Evolutionary conservation across 140 eudicot species (phyloP).

Genomic region (Senecio squalidus): DNA sequence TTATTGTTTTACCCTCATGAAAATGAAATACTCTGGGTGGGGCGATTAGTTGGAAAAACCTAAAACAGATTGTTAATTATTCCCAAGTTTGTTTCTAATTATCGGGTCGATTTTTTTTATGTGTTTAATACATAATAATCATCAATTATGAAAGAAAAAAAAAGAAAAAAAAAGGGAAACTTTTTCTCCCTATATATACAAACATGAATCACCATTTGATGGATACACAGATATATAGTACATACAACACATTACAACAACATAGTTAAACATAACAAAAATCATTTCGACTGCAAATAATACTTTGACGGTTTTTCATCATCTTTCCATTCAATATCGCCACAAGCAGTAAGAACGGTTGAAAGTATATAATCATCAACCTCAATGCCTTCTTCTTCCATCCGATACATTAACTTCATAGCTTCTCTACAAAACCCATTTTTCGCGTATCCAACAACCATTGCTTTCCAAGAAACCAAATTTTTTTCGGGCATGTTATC

Average conservation of each 20-base stretch:
- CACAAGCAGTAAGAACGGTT: conserved; percentile 77
- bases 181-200: conserved; percentile 14
- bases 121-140: no score
- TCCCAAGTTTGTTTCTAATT: no score
- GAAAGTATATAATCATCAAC: conserved; percentile 72
- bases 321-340: conserved; percentile 47
- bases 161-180: no score
- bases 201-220: not conserved
- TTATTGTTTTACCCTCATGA: no score
- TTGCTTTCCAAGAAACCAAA: conserved; percentile 74
- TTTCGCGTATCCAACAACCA: conserved; percentile 80
- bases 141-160: no score
- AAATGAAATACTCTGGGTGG: no score
- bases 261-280: not conserved
- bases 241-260: not conserved
- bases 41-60: no score
- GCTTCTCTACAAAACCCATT: conserved; percentile 81
- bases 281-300: conserved; percentile 19
- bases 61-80: no score
- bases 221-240: conserved; percentile 3
- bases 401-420: conserved; percentile 69
- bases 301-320: conserved; percentile 25
- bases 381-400: conserved; percentile 74
- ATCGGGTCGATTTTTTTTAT: no score
- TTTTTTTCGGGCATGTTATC: conserved; percentile 76